Conservation (phyloP, 2,329 filamentous ascomycete species). For the Orbilia quercus region DNA sequence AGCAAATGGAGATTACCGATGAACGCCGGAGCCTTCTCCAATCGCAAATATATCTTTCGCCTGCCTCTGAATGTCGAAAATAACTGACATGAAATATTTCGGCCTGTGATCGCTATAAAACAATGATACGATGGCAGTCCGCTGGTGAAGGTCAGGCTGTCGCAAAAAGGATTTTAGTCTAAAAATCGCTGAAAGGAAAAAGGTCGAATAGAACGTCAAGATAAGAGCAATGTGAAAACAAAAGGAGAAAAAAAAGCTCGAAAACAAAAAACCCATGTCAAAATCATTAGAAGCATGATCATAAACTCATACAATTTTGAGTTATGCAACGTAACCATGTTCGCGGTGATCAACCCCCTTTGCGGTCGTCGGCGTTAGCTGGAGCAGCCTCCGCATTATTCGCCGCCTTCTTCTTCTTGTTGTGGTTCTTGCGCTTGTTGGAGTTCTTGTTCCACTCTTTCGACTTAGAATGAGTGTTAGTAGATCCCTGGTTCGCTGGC, state of each 20-base stretch:
- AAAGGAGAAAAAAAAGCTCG: background rate
- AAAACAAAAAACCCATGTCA: conserved; percentile 32
- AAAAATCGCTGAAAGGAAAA: conserved; percentile 41
- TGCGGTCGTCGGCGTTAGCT: conserved; percentile 38
- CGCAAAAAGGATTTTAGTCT: conserved; percentile 33
- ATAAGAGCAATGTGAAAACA: background rate
- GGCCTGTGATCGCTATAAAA: conserved; percentile 31
- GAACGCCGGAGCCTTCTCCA: conserved; percentile 13
- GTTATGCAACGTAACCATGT: conserved; percentile 55
- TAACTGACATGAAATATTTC: conserved; percentile 47
- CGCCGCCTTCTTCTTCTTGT: conserved; percentile 53
- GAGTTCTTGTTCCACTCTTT: conserved; percentile 55
- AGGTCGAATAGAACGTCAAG: conserved; percentile 4
- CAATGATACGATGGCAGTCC: conserved; percentile 25
- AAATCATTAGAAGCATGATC: conserved; percentile 56
- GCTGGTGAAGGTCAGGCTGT: conserved; percentile 18
- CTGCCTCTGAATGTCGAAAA: conserved; percentile 49
- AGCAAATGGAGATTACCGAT: conserved; percentile 11
- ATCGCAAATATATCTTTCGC: conserved; percentile 23
- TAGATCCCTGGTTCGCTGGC: conserved; percentile 36
- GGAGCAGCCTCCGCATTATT: conserved; percentile 31
- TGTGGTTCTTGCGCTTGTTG: conserved; percentile 43
- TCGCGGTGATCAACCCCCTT: conserved; percentile 37
- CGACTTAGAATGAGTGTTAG: conserved; percentile 48
- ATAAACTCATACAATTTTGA: conserved; percentile 55